phyloP scores from a whole-genome alignment of 1,284 basidiomycete genomes.

The Pterulicium gracile region DNA sequence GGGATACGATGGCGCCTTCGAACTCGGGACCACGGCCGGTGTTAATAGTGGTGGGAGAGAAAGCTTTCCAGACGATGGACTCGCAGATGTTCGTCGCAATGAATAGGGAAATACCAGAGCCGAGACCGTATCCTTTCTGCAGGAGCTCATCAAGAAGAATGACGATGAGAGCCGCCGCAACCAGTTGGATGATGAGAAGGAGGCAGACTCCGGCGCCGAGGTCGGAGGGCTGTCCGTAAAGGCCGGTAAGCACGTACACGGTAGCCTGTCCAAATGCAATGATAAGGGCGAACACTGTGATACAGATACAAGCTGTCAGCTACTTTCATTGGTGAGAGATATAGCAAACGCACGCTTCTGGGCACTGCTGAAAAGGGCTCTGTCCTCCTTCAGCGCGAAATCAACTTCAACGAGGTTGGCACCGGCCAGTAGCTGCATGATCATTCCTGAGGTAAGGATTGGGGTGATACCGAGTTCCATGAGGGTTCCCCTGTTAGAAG shows the following conservation, averaged over 20 bases:
- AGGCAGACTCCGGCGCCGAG: slow-evolving; percentile 95
- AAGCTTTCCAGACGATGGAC: slow-evolving; percentile 98
- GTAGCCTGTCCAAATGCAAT: slow-evolving; percentile 96
- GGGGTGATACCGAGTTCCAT: slow-evolving; percentile 99
- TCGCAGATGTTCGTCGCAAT: slow-evolving; percentile 99
- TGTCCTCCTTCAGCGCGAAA: slow-evolving; percentile 94
- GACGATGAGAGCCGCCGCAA: slow-evolving; percentile 92
- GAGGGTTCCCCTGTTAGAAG: slow-evolving; percentile 95
- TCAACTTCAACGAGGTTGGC: slow-evolving; percentile 98
- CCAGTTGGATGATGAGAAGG: slow-evolving; percentile 90
- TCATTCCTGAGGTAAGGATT: slow-evolving; percentile 97
- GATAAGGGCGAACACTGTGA: slow-evolving; percentile 87
- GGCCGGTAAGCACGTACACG: slow-evolving; percentile 94
- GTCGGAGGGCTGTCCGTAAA: slow-evolving; percentile 91
- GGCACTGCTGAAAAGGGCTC: slow-evolving; percentile 90
- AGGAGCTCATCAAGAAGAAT: slow-evolving; percentile 97
- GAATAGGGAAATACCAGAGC: slow-evolving; percentile 97
- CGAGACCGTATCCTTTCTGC: slow-evolving; percentile 97
- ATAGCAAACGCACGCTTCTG: slow-evolving; percentile 80
- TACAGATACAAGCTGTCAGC: neutral
- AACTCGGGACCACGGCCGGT: slow-evolving; percentile 98
- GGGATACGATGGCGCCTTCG: slow-evolving; percentile 90
- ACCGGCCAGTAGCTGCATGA: slow-evolving; percentile 97
- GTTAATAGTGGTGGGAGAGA: slow-evolving; percentile 97
- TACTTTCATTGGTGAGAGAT: slow-evolving; percentile 2